Evolutionary conservation across 257 asterid species (phyloP).

Genomic region (Nicotiana knightiana): DNA sequence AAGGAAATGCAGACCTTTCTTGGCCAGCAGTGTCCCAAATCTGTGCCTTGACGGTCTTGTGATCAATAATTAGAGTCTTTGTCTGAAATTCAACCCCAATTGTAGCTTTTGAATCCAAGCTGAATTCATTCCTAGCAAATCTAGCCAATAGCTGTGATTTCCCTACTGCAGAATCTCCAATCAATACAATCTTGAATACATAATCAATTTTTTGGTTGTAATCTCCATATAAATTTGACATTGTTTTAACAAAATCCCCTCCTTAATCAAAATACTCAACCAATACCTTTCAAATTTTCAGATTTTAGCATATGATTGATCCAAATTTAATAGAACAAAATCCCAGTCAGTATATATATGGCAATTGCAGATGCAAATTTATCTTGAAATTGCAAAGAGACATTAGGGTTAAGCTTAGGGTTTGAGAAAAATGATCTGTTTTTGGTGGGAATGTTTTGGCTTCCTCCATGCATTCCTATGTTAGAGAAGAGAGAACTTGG

Average conservation of each 20-base stretch:
- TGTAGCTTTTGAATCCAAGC: constrained; percentile 77
- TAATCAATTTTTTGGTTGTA: constrained; percentile 82
- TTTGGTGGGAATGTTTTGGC: not conserved
- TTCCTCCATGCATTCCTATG: not conserved
- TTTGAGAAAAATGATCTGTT: not conserved
- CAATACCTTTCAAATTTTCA: constrained; percentile 17
- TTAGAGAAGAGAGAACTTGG: constrained; percentile 18
- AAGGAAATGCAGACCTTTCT: constrained; percentile 49
- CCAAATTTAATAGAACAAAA: constrained; percentile 2
- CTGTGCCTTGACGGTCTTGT: constrained; percentile 82
- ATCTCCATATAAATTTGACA: constrained; percentile 70
- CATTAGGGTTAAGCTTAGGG: constrained; percentile 19
- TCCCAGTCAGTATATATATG: not conserved
- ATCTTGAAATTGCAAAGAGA: constrained; percentile 11
- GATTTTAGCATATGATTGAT: constrained; percentile 5
- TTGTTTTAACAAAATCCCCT: constrained; percentile 19
- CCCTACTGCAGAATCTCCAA: constrained; percentile 88
- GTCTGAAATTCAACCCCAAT: constrained; percentile 92
- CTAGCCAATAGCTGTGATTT: constrained; percentile 86
- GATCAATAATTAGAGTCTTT: constrained; percentile 68
- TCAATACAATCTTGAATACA: constrained; percentile 77
- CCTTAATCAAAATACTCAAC: constrained; percentile 14
- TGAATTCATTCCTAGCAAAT: constrained; percentile 86
- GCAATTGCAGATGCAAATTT: constrained; percentile 11
- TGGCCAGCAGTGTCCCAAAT: constrained; percentile 99